phyloP scores from a whole-genome alignment of 345 rosid genomes.

The Arabidopsis suecica region DNA sequence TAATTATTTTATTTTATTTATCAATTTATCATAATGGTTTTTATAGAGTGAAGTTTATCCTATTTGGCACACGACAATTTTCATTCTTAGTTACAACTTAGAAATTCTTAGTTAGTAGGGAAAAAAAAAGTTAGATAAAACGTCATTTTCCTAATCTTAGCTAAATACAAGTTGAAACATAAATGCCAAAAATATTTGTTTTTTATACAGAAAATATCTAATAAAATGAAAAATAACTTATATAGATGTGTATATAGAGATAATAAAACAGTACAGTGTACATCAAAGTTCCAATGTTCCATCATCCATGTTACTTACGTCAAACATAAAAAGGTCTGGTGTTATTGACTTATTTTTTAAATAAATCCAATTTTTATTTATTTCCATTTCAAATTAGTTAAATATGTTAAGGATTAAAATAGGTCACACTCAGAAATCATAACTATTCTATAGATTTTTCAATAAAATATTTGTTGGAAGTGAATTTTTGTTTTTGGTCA shows the following conservation, averaged over 20 bases:
- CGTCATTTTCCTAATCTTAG: conserved; percentile 27
- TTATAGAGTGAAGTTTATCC: not conserved
- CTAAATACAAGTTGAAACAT: not conserved
- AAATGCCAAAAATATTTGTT: not conserved
- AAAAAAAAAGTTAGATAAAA: not conserved
- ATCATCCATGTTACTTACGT: conserved; percentile 6
- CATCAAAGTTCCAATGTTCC: not conserved
- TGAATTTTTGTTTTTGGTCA: too few species aligned
- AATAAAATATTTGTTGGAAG: not conserved
- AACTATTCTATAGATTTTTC: not conserved
- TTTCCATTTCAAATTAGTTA: not conserved
- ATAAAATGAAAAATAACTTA: not conserved
- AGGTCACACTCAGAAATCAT: not conserved
- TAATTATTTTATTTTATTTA: not conserved
- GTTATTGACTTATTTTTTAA: not conserved
- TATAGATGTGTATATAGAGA: not conserved
- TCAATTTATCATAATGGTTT: conserved; percentile 4
- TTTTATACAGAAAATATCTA: too few species aligned
- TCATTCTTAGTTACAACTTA: conserved; percentile 1
- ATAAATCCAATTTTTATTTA: not conserved
- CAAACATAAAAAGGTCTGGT: not conserved
- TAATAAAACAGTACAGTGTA: not conserved
- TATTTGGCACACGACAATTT: not conserved
- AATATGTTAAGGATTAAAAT: too few species aligned
- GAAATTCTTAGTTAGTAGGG: not conserved